Base-by-base conservation (phyloP, 345 rosid species). In the Lepidium aucheri region DNA sequence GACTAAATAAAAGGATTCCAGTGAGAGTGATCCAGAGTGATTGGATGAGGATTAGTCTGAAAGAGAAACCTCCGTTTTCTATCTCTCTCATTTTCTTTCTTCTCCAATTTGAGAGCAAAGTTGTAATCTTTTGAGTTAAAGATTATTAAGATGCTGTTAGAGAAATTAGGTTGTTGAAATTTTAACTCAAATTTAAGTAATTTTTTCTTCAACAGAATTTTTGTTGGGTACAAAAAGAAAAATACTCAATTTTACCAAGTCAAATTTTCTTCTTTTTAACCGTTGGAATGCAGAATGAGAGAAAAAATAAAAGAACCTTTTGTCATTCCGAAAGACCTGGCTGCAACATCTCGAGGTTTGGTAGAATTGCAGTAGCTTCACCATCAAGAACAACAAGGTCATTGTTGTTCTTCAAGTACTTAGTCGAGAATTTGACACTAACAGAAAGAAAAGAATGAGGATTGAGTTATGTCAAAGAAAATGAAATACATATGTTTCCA, bases 341-440 rank as follows among this genome's bases (percentile, higher is more conserved):
- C 8, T 69, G 57, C 35, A 76, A 50, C 74, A 76, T 24, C 10
- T 68, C 82, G 8, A 82, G 76, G 73, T 66, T 83, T 20, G 90
- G 86, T 56, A 86, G 75, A 10, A 85, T 70, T 7, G 90, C 79
- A 60, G 79, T 47, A 28, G 96, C 98, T 72, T 89, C 97, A 22
- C 98, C 95, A 74, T 82, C 84, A 46, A 90, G 73, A 68, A 81
- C 85, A 38, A 89, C 73, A 72, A 65, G 39, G 55, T 83, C 77
- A 8, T 73, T 82, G 15, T 73, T 44, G 3, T 77, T 81, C 79
- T 85, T 90, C 65, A 83, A 70, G 82, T 96, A 90, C 74, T 84
- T 88, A 0, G 99, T 90, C 12, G 76, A 78, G 78, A 90, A 84
- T 75, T 90, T 90, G 16, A 75, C 91, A 68, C 97, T 89, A 72